Percentiles rank a stretch among this genome's conserved stretches.
These are phyloP conservation scores for Ustulina deusta DNA, from an alignment of 2,329 filamentous ascomycete genomes.

Conservation along the genomic window DNA sequence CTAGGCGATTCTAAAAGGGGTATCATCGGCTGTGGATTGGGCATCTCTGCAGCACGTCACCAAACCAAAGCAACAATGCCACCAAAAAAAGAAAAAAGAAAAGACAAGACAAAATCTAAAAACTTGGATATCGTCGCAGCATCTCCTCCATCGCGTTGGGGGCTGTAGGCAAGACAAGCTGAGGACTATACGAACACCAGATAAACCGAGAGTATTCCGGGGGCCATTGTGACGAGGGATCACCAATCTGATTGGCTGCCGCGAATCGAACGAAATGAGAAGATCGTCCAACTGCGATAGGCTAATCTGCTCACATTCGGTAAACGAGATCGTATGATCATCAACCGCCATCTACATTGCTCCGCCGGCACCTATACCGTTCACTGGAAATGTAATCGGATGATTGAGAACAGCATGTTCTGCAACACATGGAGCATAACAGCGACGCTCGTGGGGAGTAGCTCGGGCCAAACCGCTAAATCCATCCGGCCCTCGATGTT, in stretches of 20 bases:
- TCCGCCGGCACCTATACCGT: slow-evolving; percentile 7
- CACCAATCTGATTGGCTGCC: slow-evolving; percentile 16
- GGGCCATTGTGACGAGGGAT: slow-evolving; percentile 8
- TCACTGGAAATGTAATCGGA: slow-evolving; percentile 69
- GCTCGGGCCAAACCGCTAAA: slow-evolving; percentile 73
- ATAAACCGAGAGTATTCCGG: slow-evolving; percentile 1
- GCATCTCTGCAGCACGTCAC: slow-evolving; percentile 45
- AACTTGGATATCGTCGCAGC: slow-evolving; percentile 24
- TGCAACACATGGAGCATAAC: slow-evolving; percentile 77
- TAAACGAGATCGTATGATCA: slow-evolving; percentile 19
- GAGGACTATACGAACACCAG: slow-evolving; percentile 11
- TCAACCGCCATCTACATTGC: slow-evolving; percentile 20
- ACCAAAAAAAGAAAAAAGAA: slow-evolving; percentile 22
- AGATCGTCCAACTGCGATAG: slow-evolving; percentile 20
- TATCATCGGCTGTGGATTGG: slow-evolving; percentile 51
- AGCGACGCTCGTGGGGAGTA: slow-evolving; percentile 73
- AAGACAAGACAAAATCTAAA: slow-evolving; percentile 34
- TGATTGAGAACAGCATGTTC: slow-evolving; percentile 79
- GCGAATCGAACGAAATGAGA: slow-evolving; percentile 31
- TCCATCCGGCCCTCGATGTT: slow-evolving; percentile 74
- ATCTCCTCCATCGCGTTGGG: slow-evolving; percentile 13
- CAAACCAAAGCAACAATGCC: slow-evolving; percentile 31
- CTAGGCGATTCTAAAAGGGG: slow-evolving; percentile 47
- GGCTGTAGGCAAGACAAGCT: not conserved
- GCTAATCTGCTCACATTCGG: slow-evolving; percentile 20